Evolutionary conservation across 352 stramenopile species (phyloP).

Genomic region (Phytophthora cactorum): DNA sequence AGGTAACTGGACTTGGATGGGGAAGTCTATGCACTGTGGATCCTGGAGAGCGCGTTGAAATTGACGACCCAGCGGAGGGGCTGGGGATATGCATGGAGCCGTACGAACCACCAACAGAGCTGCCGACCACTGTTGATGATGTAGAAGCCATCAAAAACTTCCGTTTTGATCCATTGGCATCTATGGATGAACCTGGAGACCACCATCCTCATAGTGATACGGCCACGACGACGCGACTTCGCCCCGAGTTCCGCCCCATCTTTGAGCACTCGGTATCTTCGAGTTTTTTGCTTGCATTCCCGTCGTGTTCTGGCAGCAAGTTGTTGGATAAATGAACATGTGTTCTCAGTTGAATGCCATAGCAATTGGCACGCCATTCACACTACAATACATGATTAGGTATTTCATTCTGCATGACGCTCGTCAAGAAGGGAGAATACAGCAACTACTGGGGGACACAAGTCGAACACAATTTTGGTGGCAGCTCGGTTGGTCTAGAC

Average conservation of each 20-base stretch:
- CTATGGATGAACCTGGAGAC: constrained; percentile 2
- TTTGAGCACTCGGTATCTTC: constrained; percentile 31
- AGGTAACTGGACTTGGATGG: background rate
- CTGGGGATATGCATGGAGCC: background rate
- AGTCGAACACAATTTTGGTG: constrained; percentile 28
- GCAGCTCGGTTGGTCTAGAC: constrained; percentile 10
- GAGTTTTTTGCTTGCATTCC: constrained; percentile 40
- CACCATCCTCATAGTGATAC: constrained; percentile 3
- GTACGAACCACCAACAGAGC: background rate
- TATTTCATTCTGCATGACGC: constrained; percentile 34
- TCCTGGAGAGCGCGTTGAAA: background rate
- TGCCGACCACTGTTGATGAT: constrained; percentile 3
- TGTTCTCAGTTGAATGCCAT: constrained; percentile 1
- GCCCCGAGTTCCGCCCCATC: constrained; percentile 10
- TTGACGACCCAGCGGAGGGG: constrained; percentile 1
- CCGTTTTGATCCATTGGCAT: constrained; percentile 3
- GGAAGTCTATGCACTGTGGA: constrained; percentile 1
- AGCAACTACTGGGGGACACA: constrained; percentile 41
- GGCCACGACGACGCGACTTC: constrained; percentile 6
- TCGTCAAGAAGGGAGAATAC: constrained; percentile 30
- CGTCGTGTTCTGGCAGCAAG: constrained; percentile 14
- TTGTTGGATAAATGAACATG: constrained; percentile 6
- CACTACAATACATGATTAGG: constrained; percentile 38
- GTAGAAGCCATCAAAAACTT: constrained; percentile 15
- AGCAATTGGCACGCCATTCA: background rate